A percentile compares a stretch with the other conserved stretches of the same genome.
Conservation (phyloP, 1,284 basidiomycete genomes). For the Ganoderma meredithae region DNA sequence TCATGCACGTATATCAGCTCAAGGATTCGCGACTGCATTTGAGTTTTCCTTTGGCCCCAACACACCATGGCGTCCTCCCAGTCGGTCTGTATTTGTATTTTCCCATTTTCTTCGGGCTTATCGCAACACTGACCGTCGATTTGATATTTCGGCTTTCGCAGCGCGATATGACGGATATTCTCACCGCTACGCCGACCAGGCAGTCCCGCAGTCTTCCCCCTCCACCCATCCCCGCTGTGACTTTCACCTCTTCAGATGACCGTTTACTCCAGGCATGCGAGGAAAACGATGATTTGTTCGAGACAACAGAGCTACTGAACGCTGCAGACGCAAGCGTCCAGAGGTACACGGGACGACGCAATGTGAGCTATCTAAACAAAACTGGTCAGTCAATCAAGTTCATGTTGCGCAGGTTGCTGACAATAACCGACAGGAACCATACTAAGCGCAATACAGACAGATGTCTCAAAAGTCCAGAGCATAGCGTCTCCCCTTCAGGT, state of each 20-base stretch:
- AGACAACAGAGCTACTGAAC: slow-evolving; percentile 5
- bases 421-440: neutral
- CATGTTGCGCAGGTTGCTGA: neutral
- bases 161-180: neutral
- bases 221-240: neutral
- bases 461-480: slow-evolving; percentile 11
- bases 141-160: neutral
- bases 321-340: neutral
- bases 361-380: neutral
- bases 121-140: neutral
- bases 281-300: neutral
- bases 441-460: neutral
- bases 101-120: neutral
- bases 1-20: neutral
- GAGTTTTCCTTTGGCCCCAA: neutral
- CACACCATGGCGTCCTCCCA: neutral
- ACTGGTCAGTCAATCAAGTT: neutral
- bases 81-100: neutral
- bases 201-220: neutral
- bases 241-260: neutral
- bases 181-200: neutral
- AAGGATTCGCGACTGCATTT: neutral
- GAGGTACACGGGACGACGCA: neutral
- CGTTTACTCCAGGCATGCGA: neutral
- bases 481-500: slow-evolving; percentile 7